These are phyloP conservation scores for Orbilia brochopaga DNA, from an alignment of 2,329 filamentous ascomycete species.

Conservation along the genomic window DNA sequence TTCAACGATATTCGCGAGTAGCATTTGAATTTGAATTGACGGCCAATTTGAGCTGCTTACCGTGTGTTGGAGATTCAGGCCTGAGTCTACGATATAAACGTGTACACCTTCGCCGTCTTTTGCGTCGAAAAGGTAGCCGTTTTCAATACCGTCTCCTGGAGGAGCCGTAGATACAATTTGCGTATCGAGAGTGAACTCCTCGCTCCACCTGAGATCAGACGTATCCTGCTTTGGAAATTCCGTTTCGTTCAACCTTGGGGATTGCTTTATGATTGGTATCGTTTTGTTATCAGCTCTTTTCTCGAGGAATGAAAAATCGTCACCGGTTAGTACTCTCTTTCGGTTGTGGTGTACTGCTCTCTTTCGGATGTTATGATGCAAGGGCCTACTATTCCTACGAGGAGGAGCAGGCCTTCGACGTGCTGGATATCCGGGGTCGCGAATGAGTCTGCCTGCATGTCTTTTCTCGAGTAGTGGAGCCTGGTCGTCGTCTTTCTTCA, in stretches of 20 bases:
- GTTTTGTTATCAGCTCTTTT: no score
- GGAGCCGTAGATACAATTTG: conserved; percentile 12
- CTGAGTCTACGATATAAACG: conserved; percentile 34
- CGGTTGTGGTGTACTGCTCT: no score
- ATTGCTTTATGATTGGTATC: no score
- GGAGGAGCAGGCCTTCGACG: no score
- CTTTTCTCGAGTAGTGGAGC: no score
- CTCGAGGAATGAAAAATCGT: no score
- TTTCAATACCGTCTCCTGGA: neutral
- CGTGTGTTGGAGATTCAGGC: conserved; percentile 13
- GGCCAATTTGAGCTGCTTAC: conserved; percentile 5
- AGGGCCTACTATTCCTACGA: no score
- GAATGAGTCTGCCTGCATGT: no score
- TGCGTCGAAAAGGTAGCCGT: conserved; percentile 25
- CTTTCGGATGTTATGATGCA: no score
- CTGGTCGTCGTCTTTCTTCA: no score
- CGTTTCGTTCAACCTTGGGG: no score
- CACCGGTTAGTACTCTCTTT: neutral
- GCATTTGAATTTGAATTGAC: neutral
- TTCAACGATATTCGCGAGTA: neutral
- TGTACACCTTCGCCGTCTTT: conserved; percentile 17
- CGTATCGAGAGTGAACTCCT: conserved; percentile 13
- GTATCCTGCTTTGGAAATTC: conserved; percentile 4
- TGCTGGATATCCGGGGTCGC: no score
- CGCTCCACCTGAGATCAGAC: neutral